Base-by-base conservation (phyloP, 352 stramenopile species). In the Blastocystis sp. region DNA sequence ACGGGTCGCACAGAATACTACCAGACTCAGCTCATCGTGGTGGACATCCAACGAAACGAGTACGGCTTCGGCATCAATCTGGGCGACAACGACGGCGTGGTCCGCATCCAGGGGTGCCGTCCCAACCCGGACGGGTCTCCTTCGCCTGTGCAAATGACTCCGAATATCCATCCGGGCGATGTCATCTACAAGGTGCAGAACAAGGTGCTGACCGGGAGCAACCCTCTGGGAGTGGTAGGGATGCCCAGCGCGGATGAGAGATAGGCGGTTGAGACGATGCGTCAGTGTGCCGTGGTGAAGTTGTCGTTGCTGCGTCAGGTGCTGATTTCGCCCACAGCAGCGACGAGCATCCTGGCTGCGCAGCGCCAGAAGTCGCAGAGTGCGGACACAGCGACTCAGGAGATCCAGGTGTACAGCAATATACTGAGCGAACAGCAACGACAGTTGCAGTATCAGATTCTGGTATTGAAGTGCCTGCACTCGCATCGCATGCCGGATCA, bases 121-220 rank as follows among this genome's bases (percentile, higher is more conserved):
- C 11, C 15, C 1, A 84, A 84, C 26, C 73, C 73, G 26, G 73
- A 84, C 50, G 73, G 73, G 3, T 69, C 73, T 9, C 47, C 50
- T 18, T 84, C 73, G 3, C 73, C 73, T 3, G 73, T 63, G n/a
- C 47, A 84, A 29, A 34, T 66, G 73, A 84, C 43, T 34, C 53
- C 53, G 2, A 47, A 47, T 15, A 61, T 84, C 37, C 50, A 47
- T 43, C 47, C 54, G 5, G 53, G 53, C 34, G 73, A 84, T 45
- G 73, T 84, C 18, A 63, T 84, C 6, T 84, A 84, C 73, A 84
- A 84, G 39, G 47, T 84, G 3, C 73, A 84, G 73, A 68, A 84
- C 50, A 55, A n/a, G 39, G 34, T 84, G 34, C 23, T 84, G 8
- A 84, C 54, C 20, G 73, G 73, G 9, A 84, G 62, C 2, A 61